Evolutionary conservation across 805 yeast species (phyloP), one percentile per base, ranked within the genome.

Genomic region (Lachancea dasiensis): DNA sequence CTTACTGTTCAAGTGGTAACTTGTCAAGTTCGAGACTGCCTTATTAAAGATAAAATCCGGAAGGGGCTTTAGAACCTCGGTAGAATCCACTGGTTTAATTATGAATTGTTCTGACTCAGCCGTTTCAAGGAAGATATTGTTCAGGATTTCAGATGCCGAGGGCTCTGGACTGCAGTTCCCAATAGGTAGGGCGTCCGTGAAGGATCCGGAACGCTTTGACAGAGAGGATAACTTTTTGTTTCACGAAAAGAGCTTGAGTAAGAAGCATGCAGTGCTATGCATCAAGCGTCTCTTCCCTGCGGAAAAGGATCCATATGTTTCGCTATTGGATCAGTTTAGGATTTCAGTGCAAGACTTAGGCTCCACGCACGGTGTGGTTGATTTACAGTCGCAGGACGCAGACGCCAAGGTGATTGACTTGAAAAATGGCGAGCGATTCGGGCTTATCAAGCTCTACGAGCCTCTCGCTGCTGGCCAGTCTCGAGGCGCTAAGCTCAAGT

Each of bases 401-500:
- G 45, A 44, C 23, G 43, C 46, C 10, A 43, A 43, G 21, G 39
- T 52, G 2, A 45, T 54, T 8, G 57, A 54, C 35, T 39, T 54
- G 28, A 50, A 47, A 38, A 52, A 50, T 32, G 57, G 58, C 4
- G 57, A 54, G 27, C 31, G 49, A 8, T 50, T 54, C 40, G 57
- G 56, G 2, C 31, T 54, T 21, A 37, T 51, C 28, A 33, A 35
- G 24, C 27, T 46, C 20, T 37, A 43, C 16, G 29, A 36, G 15
- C 51, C 52, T 3, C 31, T 45, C 4, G 41, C 43, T 3, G 28
- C 39, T 8, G 44, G 44, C 17, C 52, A 49, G 27, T 20, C 38
- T 11, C 46, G 50, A n/a, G 49, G 49, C 9, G 55, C 55, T 14
- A 49, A 46, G 27, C n/a, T 51, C 35, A 49, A 49, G 39, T 47